These are phyloP conservation scores for Tilletia horrida DNA, from an alignment of 1,284 basidiomycete species.

Conservation along the genomic window DNA sequence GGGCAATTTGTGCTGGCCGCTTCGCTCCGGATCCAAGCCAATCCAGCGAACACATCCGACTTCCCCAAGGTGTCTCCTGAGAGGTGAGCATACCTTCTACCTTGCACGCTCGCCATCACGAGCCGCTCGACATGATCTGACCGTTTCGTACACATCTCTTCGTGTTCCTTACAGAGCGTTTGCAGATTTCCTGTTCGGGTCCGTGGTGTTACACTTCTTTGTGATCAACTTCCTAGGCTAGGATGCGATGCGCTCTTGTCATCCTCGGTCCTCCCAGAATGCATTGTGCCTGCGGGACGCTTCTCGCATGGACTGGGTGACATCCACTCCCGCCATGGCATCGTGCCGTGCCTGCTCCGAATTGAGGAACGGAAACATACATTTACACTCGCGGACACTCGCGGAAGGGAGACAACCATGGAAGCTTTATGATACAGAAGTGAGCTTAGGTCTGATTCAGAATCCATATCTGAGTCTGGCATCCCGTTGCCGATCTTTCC, in stretches of 20 bases:
- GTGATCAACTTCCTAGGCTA: conserved; percentile 92
- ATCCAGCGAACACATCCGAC: conserved; percentile 69
- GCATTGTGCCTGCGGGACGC: too few relatives aligned
- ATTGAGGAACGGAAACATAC: too few relatives aligned
- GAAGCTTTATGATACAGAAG: too few relatives aligned
- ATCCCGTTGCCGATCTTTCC: conserved; percentile 27
- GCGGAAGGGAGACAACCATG: too few relatives aligned
- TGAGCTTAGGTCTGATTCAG: background rate
- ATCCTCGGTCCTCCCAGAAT: background rate
- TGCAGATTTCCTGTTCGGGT: conserved; percentile 89
- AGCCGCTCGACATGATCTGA: background rate
- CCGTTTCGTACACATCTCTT: background rate
- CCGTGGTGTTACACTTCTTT: conserved; percentile 93
- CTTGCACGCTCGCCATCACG: conserved; percentile 57
- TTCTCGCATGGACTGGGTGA: too few relatives aligned
- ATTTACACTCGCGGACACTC: too few relatives aligned
- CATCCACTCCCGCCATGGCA: too few relatives aligned
- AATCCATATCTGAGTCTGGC: conserved; percentile 35
- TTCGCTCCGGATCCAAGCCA: conserved; percentile 84
- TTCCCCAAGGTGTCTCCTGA: conserved; percentile 73
- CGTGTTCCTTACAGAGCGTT: conserved; percentile 59
- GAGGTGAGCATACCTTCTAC: conserved; percentile 65
- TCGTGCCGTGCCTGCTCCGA: too few relatives aligned
- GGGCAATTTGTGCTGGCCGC: conserved; percentile 96
- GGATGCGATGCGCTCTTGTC: conserved; percentile 32